Base-by-base conservation (phyloP, 495 filamentous ascomycete species). In the Apodospora peruviana region DNA sequence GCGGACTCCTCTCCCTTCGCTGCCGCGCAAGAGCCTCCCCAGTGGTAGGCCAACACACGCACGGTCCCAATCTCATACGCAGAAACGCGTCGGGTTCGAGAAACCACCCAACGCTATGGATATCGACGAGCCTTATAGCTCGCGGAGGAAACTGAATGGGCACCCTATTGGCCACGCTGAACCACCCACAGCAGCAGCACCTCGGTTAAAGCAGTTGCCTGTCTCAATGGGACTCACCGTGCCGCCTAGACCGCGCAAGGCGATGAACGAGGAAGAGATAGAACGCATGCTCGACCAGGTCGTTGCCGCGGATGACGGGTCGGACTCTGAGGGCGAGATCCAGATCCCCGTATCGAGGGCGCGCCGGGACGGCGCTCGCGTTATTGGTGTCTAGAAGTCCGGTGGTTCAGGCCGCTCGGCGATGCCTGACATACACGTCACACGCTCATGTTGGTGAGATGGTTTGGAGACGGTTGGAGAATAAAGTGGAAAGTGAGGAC, bases 241-340 rank as follows among this genome's bases (percentile, higher is more conserved):
- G 11, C 46, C 61, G 14, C 55, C 58, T 3, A 64, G 59, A 24
- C 59, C 63, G 17, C 65, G 70, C 40, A 64, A 60, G 0, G 54
- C 53, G 3, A 39, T 75, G 20, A 59, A 59, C 1, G 72, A 70
- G 11, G 68, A 69, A 16, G 73, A 77, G 3, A 68, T 75, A 36
- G 71, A 77, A 32, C 52, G 68, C 17, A 72, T 77, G 71, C 57
- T 77, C 25, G 72, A 74, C 29, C 59, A 61, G 11, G 71, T 59
- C 2, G 65, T 56, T 7, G 68, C 65, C 4, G 67, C 62, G 21
- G 66, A 67, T 20, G 71, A 71, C 34, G 17, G 42, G 5, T 73
- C 71, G 9, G 73, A 77, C 43, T 75, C 72, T 5, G 73, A 77
- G 11, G 66, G 65, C 11, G 73, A 77, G 51, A 77, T 77, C 47